A percentile compares a stretch with the other conserved stretches of the same genome.
These are phyloP conservation scores for Tolypocladium inflatum DNA, from an alignment of 2,329 filamentous ascomycete species.

Conservation along the genomic window DNA sequence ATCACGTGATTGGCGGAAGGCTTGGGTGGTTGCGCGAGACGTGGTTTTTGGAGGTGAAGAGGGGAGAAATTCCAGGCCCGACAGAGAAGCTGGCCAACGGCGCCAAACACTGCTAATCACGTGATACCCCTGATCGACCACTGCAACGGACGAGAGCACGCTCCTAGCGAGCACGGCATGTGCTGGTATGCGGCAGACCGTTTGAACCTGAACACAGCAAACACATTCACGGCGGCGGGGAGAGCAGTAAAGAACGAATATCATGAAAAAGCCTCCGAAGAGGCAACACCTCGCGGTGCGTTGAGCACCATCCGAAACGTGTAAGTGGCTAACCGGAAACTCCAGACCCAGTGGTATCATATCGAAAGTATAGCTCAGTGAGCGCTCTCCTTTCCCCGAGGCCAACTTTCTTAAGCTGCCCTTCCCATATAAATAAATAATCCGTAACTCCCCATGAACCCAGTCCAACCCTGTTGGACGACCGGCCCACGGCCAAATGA, in stretches of 20 bases:
- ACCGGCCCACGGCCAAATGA: neutral
- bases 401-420: neutral
- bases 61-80: conserved; percentile 2
- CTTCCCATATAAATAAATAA: neutral
- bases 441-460: conserved; percentile 6
- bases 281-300: neutral
- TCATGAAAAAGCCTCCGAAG: neutral
- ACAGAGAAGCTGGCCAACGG: conserved; percentile 1
- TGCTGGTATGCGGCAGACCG: neutral
- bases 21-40: conserved; percentile 8
- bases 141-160: neutral
- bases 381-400: conserved; percentile 6
- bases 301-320: neutral
- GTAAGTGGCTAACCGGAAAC: conserved; percentile 11
- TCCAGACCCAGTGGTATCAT: conserved; percentile 27
- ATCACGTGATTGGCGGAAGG: conserved; percentile 19
- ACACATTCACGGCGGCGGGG: conserved; percentile 3
- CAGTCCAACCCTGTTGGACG: neutral
- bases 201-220: conserved; percentile 4
- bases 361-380: conserved; percentile 14
- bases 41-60: conserved; percentile 6
- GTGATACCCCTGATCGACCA: conserved; percentile 17
- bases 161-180: neutral
- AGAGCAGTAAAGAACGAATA: conserved; percentile 2
- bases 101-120: conserved; percentile 15